Percentiles rank a stretch among this genome's conserved stretches.
Conservation (phyloP, 2,329 filamentous ascomycete genomes). For the Penicillium janthinellum region DNA sequence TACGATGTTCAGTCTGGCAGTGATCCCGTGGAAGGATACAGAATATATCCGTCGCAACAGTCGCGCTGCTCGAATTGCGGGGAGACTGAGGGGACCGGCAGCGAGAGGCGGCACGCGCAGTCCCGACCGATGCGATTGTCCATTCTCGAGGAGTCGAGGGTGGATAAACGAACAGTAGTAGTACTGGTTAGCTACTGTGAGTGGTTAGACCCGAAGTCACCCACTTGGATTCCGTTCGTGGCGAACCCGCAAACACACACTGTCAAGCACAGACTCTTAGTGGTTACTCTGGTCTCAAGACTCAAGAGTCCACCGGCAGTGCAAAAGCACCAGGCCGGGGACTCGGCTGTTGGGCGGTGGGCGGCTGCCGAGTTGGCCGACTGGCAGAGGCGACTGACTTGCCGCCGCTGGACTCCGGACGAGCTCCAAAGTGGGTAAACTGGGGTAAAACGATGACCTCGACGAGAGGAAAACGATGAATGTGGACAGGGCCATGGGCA, state of each 20-base stretch:
- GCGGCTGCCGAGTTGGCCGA: conserved; percentile 4
- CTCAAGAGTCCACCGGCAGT: conserved; percentile 4
- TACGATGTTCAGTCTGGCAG: conserved; percentile 6
- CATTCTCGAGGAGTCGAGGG: not conserved
- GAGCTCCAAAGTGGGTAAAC: not conserved
- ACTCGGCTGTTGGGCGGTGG: conserved; percentile 15
- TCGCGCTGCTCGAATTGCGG: conserved; percentile 9
- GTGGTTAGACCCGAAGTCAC: not conserved
- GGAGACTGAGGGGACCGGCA: conserved; percentile 18
- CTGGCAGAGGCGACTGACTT: not conserved
- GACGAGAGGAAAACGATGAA: not conserved
- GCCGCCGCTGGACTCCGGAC: conserved; percentile 1
- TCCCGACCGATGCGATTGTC: conserved; percentile 7
- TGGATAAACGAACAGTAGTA: not conserved
- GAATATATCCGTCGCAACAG: conserved; percentile 10
- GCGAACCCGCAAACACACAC: too few relatives aligned
- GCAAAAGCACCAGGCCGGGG: conserved; percentile 15
- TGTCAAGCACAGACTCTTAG: too few relatives aligned
- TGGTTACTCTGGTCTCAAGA: too few relatives aligned
- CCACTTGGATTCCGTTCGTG: not conserved
- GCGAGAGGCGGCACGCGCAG: conserved; percentile 22
- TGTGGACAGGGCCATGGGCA: not conserved
- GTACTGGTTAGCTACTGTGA: not conserved
- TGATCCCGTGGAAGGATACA: conserved; percentile 14
- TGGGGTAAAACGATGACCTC: not conserved